Percentiles rank a stretch among this genome's conserved stretches.
These are phyloP conservation scores for Podaxis pistillaris DNA, from an alignment of 768 basidiomycete species.

Conservation along the genomic window DNA sequence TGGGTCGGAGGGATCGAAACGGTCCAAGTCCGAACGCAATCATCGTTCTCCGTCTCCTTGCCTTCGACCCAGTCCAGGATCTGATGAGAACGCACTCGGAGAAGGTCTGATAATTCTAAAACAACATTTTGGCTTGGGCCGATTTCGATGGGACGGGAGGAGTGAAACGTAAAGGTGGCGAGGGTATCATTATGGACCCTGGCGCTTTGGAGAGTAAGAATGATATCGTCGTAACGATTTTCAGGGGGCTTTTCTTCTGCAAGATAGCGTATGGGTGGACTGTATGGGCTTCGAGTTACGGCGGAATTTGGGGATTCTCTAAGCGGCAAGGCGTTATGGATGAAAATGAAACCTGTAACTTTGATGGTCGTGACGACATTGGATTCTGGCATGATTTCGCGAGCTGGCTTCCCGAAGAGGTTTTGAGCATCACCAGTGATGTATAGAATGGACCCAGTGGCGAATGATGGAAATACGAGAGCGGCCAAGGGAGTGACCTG, in stretches of 20 bases:
- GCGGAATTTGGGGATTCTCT: conserved; percentile 29
- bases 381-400: conserved; percentile 53
- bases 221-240: conserved; percentile 16
- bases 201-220: conserved; percentile 33
- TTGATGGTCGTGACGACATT: conserved; percentile 46
- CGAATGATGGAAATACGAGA: conserved; percentile 54
- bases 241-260: conserved; percentile 39
- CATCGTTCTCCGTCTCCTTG: conserved; percentile 50
- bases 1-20: conserved; percentile 37
- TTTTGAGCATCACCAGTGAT: conserved; percentile 57
- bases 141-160: conserved; percentile 31
- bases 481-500: conserved; percentile 55
- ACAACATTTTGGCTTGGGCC: conserved; percentile 52
- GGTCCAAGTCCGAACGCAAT: conserved; percentile 66
- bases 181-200: conserved; percentile 43
- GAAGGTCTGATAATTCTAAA: conserved; percentile 49
- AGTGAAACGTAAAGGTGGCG: conserved; percentile 52
- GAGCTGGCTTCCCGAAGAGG: conserved; percentile 46
- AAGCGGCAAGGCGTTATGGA: conserved; percentile 53
- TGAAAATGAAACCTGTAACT: conserved; percentile 52
- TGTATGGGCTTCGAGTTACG: conserved; percentile 46
- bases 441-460: conserved; percentile 56
- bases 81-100: conserved; percentile 35
- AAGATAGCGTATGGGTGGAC: conserved; percentile 54
- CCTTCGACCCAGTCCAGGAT: conserved; percentile 51